A percentile compares a stretch with the other conserved stretches of the same genome.
phyloP scores from a whole-genome alignment of 495 filamentous ascomycete genomes.

The Xylaria flabelliformis region DNA sequence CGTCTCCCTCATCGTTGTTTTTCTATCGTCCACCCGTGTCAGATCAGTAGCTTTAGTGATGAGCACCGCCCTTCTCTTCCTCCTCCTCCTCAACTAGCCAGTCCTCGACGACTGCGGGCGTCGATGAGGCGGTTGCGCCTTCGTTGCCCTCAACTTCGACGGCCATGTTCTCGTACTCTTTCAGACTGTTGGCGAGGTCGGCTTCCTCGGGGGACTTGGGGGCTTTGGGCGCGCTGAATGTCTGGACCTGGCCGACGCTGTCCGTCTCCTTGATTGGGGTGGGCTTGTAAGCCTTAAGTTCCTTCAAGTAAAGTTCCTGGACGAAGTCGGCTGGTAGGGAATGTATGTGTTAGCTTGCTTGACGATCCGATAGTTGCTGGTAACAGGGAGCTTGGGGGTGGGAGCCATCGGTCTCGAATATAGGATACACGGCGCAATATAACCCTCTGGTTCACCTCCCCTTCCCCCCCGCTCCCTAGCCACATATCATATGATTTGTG shows the following conservation, averaged over 20 bases:
- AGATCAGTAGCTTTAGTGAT: constrained; percentile 42
- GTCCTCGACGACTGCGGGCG: constrained; percentile 53
- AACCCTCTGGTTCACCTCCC: background rate
- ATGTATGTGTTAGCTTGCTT: constrained; percentile 4
- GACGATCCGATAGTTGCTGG: background rate
- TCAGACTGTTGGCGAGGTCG: constrained; percentile 86
- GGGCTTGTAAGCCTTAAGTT: constrained; percentile 92
- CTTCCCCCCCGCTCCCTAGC: background rate
- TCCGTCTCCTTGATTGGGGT: constrained; percentile 82
- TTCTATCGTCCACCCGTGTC: background rate
- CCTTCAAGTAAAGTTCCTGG: constrained; percentile 94
- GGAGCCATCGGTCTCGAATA: background rate
- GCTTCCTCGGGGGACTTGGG: constrained; percentile 89
- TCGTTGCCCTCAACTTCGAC: constrained; percentile 95
- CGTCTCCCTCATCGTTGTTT: background rate
- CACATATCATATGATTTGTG: background rate
- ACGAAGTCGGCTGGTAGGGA: constrained; percentile 79
- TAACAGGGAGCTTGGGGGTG: background rate
- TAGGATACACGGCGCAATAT: background rate
- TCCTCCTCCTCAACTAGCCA: constrained; percentile 58
- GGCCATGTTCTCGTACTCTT: constrained; percentile 88
- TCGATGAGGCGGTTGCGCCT: constrained; percentile 39
- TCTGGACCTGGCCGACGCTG: constrained; percentile 88
- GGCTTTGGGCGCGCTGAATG: constrained; percentile 77
- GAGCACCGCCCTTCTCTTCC: constrained; percentile 49